Conservation (phyloP, 306 rosid genomes). For the Cicer pinnatifidum region DNA sequence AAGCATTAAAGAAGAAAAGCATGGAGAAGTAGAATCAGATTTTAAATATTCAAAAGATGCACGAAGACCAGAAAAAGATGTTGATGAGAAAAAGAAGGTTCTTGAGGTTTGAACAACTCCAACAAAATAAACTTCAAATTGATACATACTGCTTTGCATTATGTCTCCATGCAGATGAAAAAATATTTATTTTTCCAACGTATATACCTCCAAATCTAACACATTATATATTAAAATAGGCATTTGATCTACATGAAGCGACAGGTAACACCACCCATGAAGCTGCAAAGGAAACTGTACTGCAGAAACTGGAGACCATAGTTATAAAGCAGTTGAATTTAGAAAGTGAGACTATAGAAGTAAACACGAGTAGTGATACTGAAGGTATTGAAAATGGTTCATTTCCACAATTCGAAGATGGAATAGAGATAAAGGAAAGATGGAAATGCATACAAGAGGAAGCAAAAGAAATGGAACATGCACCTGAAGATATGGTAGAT, state of each 20-base stretch:
- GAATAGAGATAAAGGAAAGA: neutral
- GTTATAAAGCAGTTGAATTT: neutral
- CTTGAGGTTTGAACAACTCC: constrained; percentile 37
- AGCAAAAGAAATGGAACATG: constrained; percentile 6
- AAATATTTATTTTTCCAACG: neutral
- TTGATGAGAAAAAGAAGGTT: neutral
- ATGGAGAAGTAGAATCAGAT: constrained; percentile 12
- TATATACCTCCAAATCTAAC: neutral
- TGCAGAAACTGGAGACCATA: neutral
- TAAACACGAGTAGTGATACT: neutral
- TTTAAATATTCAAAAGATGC: too few species aligned
- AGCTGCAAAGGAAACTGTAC: neutral
- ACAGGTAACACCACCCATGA: neutral
- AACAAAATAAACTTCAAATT: neutral
- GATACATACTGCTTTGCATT: constrained; percentile 1
- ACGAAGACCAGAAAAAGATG: constrained; percentile 32
- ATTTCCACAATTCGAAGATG: neutral
- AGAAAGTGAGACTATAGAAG: neutral
- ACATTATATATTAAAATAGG: constrained; percentile 35
- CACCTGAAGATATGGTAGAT: neutral
- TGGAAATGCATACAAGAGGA: neutral
- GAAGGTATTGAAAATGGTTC: constrained; percentile 2
- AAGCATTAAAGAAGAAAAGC: constrained; percentile 40
- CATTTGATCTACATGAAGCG: constrained; percentile 17
- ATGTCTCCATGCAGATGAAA: neutral